Evolutionary conservation across 495 filamentous ascomycete species (phyloP), one percentile per base, ranked within the genome.

Genomic region (Xylaria scruposa): DNA sequence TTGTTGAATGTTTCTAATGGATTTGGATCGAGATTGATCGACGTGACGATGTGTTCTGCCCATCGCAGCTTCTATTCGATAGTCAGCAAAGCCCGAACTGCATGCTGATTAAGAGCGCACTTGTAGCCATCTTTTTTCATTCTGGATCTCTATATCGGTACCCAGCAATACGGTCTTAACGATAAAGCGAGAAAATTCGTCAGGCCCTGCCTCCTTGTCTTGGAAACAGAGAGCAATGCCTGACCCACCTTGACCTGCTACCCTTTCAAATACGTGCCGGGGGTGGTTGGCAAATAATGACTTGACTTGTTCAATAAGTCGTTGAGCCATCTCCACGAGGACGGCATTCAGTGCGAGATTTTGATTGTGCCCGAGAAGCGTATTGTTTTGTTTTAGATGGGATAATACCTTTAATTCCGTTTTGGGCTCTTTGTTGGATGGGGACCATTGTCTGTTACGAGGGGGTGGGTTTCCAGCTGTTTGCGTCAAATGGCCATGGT

Each of bases 201-300:
- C 19, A 3, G 58, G 58, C 19, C 19, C 36, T 38, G 58, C 58
- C 58, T 61, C 33, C n/a, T n/a, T 24, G n/a, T 61, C 58, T 40
- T 24, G 33, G 33, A 61, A 61, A 15, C 31, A 61, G 9, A 61
- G 29, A 19, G 58, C 58, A 24, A 61, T 38, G 19, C 58, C 54
- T n/a, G 58, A 36, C 24, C 29, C 58, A 4, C 58, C 58, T n/a
- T 36, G 33, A 24, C 58, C 58, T 38, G 58, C 58, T 61, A 61
- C 17, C 19, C 40, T 61, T 9, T 36, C 58, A 13, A 61, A 61
- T 36, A 21, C 9, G 15, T 38, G 9, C 8, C 36, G 58, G 21
- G 31, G 31, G 15, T n/a, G 1, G 17, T 3, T 61, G 40, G 3
- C 9, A 38, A 61, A 61, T 6, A 59, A 61, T 53, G 3, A 2